phyloP scores from a whole-genome alignment of 768 basidiomycete species.

The Butyriboletus loyo region DNA sequence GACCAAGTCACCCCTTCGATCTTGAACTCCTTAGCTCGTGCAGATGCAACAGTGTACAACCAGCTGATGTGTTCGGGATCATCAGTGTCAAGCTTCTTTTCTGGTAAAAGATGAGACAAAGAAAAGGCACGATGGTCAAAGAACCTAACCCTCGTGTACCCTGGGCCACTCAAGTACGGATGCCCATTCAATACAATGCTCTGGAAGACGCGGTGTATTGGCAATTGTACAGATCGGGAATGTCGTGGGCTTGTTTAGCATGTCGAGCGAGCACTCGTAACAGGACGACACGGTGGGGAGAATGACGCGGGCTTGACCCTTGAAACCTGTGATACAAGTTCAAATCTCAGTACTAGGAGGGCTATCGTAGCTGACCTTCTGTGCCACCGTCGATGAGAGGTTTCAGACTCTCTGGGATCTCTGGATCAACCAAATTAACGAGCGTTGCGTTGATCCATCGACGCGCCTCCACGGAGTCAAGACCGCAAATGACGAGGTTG shows the following conservation, averaged over 20 bases:
- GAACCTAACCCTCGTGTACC: constrained; percentile 70
- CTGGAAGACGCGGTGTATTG: constrained; percentile 95
- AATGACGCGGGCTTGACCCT: constrained; percentile 96
- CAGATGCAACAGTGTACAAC: constrained; percentile 78
- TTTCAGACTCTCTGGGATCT: constrained; percentile 89
- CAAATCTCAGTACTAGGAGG: background rate
- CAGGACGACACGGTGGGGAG: constrained; percentile 93
- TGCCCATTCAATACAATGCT: constrained; percentile 99
- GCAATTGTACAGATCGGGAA: constrained; percentile 99
- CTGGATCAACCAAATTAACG: constrained; percentile 91
- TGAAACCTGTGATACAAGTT: constrained; percentile 68
- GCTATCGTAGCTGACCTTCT: constrained; percentile 59
- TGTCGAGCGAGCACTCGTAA: constrained; percentile 97
- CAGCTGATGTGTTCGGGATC: constrained; percentile 96
- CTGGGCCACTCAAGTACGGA: constrained; percentile 99
- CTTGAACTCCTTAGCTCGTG: constrained; percentile 89
- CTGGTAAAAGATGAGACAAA: constrained; percentile 29
- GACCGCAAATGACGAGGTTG: constrained; percentile 93
- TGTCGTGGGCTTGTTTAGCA: constrained; percentile 95
- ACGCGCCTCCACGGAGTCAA: constrained; percentile 95
- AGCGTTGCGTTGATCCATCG: constrained; percentile 99
- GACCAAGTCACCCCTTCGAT: constrained; percentile 99
- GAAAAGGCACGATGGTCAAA: background rate
- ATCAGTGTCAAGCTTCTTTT: constrained; percentile 96
- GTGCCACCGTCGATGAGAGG: constrained; percentile 98